Base-by-base conservation (phyloP, 2,329 filamentous ascomycete genomes). In the Penicillium sp. region DNA sequence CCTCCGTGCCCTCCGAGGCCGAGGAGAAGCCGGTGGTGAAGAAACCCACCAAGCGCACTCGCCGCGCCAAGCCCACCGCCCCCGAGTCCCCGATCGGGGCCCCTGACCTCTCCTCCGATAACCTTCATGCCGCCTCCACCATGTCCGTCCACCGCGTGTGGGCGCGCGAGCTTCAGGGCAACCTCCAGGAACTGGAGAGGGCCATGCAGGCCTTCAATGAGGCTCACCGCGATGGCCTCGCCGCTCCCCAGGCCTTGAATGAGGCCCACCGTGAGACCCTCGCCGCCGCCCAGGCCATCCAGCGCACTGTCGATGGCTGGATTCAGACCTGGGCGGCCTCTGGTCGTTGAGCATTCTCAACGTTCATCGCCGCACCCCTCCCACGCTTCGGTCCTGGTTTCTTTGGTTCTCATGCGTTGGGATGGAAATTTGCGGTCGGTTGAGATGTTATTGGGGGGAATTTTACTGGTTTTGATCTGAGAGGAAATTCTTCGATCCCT, bases 101-200 rank as follows among this genome's bases (percentile, higher is more conserved):
- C 19, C 13, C 10, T 3, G 13, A 19, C 25, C 25, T 56, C 9
- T 48, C 64, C 10, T 12, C 23, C 3, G 62, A 65, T 31, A 61
- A 56, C 17, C 29, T 71, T 25, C 38, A 62, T 40, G 66, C 62
- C n/a, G 60, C 69, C 9, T 61, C 67, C 48, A 53, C 61, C 31
- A 45, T 70, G 50, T 66, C 70, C 80, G 31, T 67, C 76, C 78
- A 65, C 47, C 83, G 77, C 15, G 84, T 83, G 2, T 83, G 84
- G 21, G 87, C 78, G 10, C 82, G 79, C 1, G 85, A 88, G 6
- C 82, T 82, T 1, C 80, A 84, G 2, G 79, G 73, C 13, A 82
- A 81, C 63, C 82, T 88, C 1, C 80, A 77, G 13, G 84, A 77
- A 0, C 85, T 83, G 6, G 82, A 82, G 25, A 81, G 76, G 23